Base-by-base conservation (phyloP, 116 monocot genomes). In the Posidonia oceanica region DNA sequence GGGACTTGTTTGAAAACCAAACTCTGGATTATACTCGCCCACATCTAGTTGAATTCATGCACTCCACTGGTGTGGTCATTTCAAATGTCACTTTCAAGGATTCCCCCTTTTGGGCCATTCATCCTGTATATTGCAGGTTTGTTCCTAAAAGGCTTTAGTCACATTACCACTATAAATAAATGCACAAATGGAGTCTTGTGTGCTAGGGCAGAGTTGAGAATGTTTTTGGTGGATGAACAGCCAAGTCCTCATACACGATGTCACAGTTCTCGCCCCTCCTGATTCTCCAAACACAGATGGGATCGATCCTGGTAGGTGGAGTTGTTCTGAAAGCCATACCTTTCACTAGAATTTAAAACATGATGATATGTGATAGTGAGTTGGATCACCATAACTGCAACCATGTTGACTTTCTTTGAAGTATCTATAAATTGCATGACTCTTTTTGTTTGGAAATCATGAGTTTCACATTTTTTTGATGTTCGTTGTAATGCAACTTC, bases 271-370 rank as follows among this genome's bases (percentile, higher is more conserved):
- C 20, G 83, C 94, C 1, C 90, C 94, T 6, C 79, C 74, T 37
- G 78, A 90, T 81, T 87, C 94, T n/a, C 94, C 94, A 67, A 90
- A 90, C 55, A 94, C 94, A 10, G 87, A 90, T 73, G 94, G 83
- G 48, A 85, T 94, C 42, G 83, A 87, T 82, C 90, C 90, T 73
- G 94, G 94, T 94, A 72, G 36, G 44, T 37, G 16, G 14, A 13
- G 13, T 51, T 44, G 48, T 48, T 52, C 14, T 23, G 8, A 22
- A 5, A 29, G 3, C 7, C 22, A 52, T 22, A 15, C 21, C 48
- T 61, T 61, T 36, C 36, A 61, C 61, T 5, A 14, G 61, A 48
- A 48, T 12, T 48, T 48, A 12, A 10, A 48, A 48, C 11, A 10
- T 48, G 12, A 48, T 10, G 2, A 12, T 48, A 4, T 48, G 7